Percentiles rank a stretch among this genome's conserved stretches.
Evolutionary conservation across 2,329 filamentous ascomycete genomes (phyloP).

Genomic region (Orbilia ellipsospora): DNA sequence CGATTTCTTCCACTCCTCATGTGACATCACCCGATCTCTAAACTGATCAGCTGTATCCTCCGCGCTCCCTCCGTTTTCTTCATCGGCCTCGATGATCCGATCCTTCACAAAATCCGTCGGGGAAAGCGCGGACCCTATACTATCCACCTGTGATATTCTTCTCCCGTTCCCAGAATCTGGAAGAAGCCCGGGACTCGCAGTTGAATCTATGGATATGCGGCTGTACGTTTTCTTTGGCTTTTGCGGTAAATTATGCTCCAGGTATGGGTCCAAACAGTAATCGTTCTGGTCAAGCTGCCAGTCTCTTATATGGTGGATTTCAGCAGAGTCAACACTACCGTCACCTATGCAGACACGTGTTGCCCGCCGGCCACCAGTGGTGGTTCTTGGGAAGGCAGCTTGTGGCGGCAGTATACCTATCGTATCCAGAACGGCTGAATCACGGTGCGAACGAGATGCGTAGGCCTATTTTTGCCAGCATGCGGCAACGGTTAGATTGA

Average conservation of each 20-base stretch:
- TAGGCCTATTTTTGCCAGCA: slow-evolving; percentile 18
- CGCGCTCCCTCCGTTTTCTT: slow-evolving; percentile 5
- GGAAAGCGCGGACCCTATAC: slow-evolving; percentile 36
- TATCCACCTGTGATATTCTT: slow-evolving; percentile 39
- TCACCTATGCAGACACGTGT: slow-evolving; percentile 42
- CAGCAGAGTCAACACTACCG: slow-evolving; percentile 3
- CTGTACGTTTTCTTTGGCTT: slow-evolving; percentile 24
- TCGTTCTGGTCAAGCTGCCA: slow-evolving; percentile 53
- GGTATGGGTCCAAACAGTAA: slow-evolving; percentile 37
- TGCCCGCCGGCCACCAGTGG: slow-evolving; percentile 18
- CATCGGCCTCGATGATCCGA: slow-evolving; percentile 16
- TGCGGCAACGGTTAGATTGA: too few relatives aligned
- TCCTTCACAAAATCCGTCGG: slow-evolving; percentile 22
- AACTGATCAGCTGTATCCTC: slow-evolving; percentile 8
- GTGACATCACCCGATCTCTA: slow-evolving; percentile 29
- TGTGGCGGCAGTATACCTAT: slow-evolving; percentile 46
- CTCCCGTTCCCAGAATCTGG: slow-evolving; percentile 25
- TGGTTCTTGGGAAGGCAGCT: slow-evolving; percentile 35
- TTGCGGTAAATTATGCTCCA: slow-evolving; percentile 47
- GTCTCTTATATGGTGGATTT: slow-evolving; percentile 53
- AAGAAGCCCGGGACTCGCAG: not conserved
- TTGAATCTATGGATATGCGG: slow-evolving; percentile 26
- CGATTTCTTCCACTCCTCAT: slow-evolving; percentile 46
- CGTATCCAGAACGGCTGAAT: slow-evolving; percentile 47
- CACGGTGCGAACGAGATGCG: slow-evolving; percentile 33